phyloP scores from a whole-genome alignment of 2,329 filamentous ascomycete species.

The Aschersonia sp. region DNA sequence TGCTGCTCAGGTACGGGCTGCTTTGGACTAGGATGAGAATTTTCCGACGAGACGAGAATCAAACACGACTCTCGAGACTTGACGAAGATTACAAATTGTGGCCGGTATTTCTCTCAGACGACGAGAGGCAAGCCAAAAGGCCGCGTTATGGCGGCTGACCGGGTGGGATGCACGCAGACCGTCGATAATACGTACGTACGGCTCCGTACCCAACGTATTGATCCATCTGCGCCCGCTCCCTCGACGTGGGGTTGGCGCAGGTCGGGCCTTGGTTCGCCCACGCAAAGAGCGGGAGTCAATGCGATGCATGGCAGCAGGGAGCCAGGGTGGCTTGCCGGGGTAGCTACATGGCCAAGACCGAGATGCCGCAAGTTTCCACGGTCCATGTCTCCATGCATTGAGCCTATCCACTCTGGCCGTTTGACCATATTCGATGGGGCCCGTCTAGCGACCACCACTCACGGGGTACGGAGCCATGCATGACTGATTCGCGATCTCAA shows the following conservation, averaged over 20 bases:
- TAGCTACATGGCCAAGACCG: background rate
- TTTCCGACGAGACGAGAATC: background rate
- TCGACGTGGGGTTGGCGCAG: too few species aligned
- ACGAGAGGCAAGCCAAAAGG: too few species aligned
- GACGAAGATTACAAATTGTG: background rate
- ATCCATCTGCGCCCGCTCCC: too few species aligned
- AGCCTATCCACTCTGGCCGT: slow-evolving; percentile 7
- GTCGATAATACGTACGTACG: too few species aligned
- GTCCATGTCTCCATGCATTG: slow-evolving; percentile 6
- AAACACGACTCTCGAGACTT: background rate
- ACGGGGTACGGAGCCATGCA: slow-evolving; percentile 2
- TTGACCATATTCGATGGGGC: slow-evolving; percentile 16
- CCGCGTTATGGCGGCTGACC: too few species aligned
- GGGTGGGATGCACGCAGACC: background rate
- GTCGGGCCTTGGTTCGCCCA: too few species aligned
- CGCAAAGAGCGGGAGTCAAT: background rate
- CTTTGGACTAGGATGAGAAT: background rate
- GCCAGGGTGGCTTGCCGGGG: background rate
- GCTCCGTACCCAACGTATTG: too few species aligned
- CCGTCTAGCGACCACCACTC: background rate
- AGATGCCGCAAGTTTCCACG: slow-evolving; percentile 6
- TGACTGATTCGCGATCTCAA: slow-evolving; percentile 6
- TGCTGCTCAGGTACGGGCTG: background rate
- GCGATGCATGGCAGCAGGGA: background rate
- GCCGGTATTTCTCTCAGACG: too few species aligned